Evolutionary conservation across 139 green algal species (phyloP).

Genomic region (Medakamo hakoo): DNA sequence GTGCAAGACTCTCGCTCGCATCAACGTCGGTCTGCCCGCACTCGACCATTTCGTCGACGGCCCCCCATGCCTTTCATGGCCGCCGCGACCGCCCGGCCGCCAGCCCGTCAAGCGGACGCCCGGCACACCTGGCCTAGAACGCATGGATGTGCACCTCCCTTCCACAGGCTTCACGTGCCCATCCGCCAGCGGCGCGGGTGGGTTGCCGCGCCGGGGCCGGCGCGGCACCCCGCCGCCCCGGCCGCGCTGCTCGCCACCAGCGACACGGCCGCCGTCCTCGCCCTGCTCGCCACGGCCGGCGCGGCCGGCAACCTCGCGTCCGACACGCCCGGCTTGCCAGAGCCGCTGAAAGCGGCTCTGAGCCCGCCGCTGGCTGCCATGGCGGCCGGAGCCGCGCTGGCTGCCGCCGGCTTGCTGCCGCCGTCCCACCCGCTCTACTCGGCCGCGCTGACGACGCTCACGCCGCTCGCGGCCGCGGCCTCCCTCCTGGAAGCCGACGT

Average conservation of each 20-base stretch:
- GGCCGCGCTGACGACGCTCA: conserved; percentile 15
- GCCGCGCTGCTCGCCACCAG: neutral
- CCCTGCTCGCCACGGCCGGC: conserved; percentile 16
- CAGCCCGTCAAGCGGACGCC: too few relatives aligned
- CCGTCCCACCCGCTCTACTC: conserved; percentile 12
- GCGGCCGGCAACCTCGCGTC: conserved; percentile 15
- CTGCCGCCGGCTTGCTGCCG: conserved; percentile 13
- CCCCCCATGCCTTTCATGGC: too few relatives aligned
- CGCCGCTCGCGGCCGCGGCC: conserved; percentile 34
- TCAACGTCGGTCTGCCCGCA: too few relatives aligned
- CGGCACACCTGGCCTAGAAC: too few relatives aligned
- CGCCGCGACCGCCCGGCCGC: too few relatives aligned
- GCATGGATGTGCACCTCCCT: too few relatives aligned
- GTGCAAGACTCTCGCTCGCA: too few relatives aligned
- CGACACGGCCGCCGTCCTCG: conserved; percentile 3
- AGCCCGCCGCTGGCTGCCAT: conserved; percentile 20
- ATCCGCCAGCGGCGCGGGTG: too few relatives aligned
- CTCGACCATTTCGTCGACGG: too few relatives aligned
- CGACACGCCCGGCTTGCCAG: neutral
- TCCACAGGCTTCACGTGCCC: too few relatives aligned
- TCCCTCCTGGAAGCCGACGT: conserved; percentile 40
- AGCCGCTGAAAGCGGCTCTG: neutral
- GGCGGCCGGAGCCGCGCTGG: conserved; percentile 3
- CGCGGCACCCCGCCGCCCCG: too few relatives aligned
- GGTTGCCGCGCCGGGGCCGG: too few relatives aligned